Evolutionary conservation across 1,284 basidiomycete species (phyloP).

Genomic region (Ceratobasidium sp.): DNA sequence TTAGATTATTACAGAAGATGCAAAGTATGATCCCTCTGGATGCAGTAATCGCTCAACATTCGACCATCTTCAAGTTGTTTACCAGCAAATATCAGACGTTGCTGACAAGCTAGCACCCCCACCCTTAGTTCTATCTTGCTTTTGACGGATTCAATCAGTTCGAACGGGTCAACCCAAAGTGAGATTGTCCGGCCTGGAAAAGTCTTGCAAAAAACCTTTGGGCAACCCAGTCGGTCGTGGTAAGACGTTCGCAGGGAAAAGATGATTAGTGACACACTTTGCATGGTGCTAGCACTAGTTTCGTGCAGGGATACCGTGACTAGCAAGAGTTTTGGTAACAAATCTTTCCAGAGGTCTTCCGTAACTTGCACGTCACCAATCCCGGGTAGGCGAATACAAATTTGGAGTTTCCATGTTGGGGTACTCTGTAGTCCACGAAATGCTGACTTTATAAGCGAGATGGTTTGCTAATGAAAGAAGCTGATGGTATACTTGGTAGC

Average conservation of each 20-base stretch:
- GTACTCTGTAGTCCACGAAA: background rate
- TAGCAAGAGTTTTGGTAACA: background rate
- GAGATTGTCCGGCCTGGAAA: too few species aligned
- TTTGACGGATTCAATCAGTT: conserved; percentile 99
- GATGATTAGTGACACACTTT: too few species aligned
- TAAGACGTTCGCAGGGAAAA: too few species aligned
- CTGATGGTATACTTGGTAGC: too few species aligned
- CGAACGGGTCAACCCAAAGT: too few species aligned
- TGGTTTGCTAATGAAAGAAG: background rate
- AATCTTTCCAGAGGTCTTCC: background rate
- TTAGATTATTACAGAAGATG: too few species aligned
- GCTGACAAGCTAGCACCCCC: conserved; percentile 69
- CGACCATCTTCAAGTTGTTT: conserved; percentile 93
- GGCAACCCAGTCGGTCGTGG: too few species aligned
- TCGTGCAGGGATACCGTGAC: background rate
- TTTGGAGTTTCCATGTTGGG: background rate
- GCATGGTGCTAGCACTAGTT: too few species aligned
- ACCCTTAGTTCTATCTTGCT: conserved; percentile 97
- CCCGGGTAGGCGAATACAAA: background rate
- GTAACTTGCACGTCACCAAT: background rate
- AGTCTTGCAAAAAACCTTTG: too few species aligned
- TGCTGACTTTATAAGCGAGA: background rate
- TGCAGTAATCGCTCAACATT: background rate
- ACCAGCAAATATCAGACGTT: conserved; percentile 90
- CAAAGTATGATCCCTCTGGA: background rate